Conservation (phyloP, 305 asterid genomes). For the Rubia peregrina region DNA sequence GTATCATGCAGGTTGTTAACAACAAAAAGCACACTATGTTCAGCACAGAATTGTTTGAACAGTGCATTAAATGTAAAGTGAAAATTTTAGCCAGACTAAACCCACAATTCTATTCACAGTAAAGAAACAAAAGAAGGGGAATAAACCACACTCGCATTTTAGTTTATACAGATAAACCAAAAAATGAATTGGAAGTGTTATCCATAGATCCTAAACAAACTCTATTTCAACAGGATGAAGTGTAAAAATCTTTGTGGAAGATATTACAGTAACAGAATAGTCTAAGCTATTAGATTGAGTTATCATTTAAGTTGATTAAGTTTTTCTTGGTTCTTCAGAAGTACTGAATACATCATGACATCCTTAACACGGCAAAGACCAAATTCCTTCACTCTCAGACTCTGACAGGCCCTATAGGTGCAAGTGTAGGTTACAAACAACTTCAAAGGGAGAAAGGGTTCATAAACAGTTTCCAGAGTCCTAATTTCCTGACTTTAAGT, state of each 20-base stretch:
- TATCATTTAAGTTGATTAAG: not conserved
- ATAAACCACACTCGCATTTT: not conserved
- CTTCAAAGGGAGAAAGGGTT: not conserved
- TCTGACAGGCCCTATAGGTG: not conserved
- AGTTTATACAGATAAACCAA: not conserved
- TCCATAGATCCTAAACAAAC: not conserved
- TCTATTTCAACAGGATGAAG: not conserved
- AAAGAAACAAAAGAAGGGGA: not conserved
- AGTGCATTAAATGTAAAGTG: not conserved
- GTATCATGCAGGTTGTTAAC: not conserved
- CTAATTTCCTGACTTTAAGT: not conserved
- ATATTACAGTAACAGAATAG: not conserved
- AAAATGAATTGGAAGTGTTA: conserved; percentile 1
- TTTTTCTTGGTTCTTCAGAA: not conserved
- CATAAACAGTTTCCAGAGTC: not conserved
- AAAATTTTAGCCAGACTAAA: not conserved
- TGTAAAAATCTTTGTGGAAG: not conserved
- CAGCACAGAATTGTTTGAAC: not conserved
- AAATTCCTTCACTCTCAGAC: not conserved
- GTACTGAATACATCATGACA: too few species aligned
- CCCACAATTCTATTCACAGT: not conserved
- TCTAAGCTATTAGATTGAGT: not conserved
- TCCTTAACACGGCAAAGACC: not conserved
- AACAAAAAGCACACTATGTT: not conserved
- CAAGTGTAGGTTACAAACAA: not conserved